Evolutionary conservation across 2,329 filamentous ascomycete genomes (phyloP), one percentile per base, ranked within the genome.

Genomic region (Hypoxylon sp.): DNA sequence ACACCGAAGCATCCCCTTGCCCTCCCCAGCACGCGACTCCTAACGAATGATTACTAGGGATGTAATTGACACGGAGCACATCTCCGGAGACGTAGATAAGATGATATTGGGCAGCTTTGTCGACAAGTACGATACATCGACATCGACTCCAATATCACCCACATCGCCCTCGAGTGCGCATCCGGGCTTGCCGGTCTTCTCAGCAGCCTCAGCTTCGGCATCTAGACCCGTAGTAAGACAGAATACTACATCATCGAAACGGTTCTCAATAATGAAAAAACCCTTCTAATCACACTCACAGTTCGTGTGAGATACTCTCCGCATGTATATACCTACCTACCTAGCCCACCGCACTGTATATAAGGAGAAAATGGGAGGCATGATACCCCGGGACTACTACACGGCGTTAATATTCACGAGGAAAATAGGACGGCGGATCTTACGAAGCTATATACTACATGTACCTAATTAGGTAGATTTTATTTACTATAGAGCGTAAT

Each of bases 41-140:
- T 48, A 32, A 48, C 13, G 7, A n/a, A n/a, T 7, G 3, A 11
- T 8, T n/a, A 2, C 30, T 12, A 53, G 50, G 16, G 43, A 53
- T 32, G 43, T 53, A 2, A 30, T 53, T 17, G 50, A 53, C n/a
- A 48, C 44, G 3, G 50, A 53, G 13, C 50, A 38, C 12, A 19
- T 53, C 17, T 40, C 32, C n/a, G 50, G 50, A 8, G 13, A 38
- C 13, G 32, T 48, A 15, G 23, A 53, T 6, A 53, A 53, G 34
- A 53, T 48, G 50, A 53, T 53, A 16, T 21, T 53, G 9, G 50
- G 50, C 6, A 53, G 50, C 17, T 29, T 53, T 9, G 37, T 43
- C n/a, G 38, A 40, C 8, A 13, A 44, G 23, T 48, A 12, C 7
- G 50, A 53, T 21, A 19, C 7, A 23, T 7, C 19, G 7, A 4